Percentiles rank a stretch among this genome's conserved stretches.
These are phyloP conservation scores for Akanthomyces uredinophilus DNA, from an alignment of 2,329 filamentous ascomycete species.

Conservation along the genomic window DNA sequence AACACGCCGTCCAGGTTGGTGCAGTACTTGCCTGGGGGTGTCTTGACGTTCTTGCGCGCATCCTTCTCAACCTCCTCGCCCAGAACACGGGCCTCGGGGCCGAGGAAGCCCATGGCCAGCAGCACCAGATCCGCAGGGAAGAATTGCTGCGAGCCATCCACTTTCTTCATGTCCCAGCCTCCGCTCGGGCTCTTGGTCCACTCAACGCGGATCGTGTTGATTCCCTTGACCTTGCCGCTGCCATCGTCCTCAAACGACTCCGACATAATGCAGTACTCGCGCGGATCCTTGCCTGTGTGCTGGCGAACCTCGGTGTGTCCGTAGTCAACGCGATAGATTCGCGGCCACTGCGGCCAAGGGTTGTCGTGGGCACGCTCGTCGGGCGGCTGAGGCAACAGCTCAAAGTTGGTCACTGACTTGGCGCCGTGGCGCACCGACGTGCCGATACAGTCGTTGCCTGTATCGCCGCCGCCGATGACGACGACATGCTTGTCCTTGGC, in stretches of 20 bases:
- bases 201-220: slow-evolving; percentile 92
- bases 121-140: slow-evolving; percentile 94
- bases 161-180: slow-evolving; percentile 98
- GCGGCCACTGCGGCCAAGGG: slow-evolving; percentile 97
- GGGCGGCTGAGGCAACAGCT: slow-evolving; percentile 87
- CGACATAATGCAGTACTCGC: slow-evolving; percentile 97
- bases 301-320: slow-evolving; percentile 94
- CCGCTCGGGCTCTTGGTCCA: slow-evolving; percentile 88
- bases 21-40: slow-evolving; percentile 75
- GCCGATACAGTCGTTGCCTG: slow-evolving; percentile 96
- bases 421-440: slow-evolving; percentile 93
- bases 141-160: slow-evolving; percentile 89
- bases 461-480: slow-evolving; percentile 96
- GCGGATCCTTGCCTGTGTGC: slow-evolving; percentile 92
- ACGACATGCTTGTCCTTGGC: slow-evolving; percentile 95
- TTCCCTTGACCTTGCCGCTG: slow-evolving; percentile 82
- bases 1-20: slow-evolving; percentile 88
- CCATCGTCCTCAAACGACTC: slow-evolving; percentile 94
- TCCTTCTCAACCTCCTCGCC: slow-evolving; percentile 89
- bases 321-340: slow-evolving; percentile 97
- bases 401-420: slow-evolving; percentile 94
- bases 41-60: slow-evolving; percentile 93
- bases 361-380: slow-evolving; percentile 88
- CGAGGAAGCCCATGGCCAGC: slow-evolving; percentile 95
- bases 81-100: slow-evolving; percentile 82